Conservation (phyloP, 1,284 basidiomycete genomes). For the Sutorius eximius region DNA sequence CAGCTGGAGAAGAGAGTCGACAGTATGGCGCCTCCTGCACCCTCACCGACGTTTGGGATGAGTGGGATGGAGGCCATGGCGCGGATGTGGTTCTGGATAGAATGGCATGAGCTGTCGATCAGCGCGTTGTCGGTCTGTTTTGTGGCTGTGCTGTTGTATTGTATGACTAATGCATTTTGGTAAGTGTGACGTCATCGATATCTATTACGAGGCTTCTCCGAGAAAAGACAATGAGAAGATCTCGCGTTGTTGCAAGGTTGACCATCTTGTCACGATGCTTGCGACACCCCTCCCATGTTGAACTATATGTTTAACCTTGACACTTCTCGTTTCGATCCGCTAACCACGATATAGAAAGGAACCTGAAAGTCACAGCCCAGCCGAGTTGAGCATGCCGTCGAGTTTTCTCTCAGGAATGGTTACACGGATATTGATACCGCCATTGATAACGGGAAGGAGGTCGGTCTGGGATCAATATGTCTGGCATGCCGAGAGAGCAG, state of each 20-base stretch:
- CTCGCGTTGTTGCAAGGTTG: no score
- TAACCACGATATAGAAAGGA: slow-evolving; percentile 28
- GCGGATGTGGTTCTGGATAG: slow-evolving; percentile 48
- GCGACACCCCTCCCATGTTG: slow-evolving; percentile 45
- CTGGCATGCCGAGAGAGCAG: slow-evolving; percentile 51
- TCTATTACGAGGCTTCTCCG: background rate
- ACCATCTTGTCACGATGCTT: slow-evolving; percentile 28
- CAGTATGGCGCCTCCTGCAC: background rate
- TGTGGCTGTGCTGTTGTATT: slow-evolving; percentile 2
- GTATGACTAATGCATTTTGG: background rate
- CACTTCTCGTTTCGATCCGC: background rate
- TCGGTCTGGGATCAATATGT: slow-evolving; percentile 78
- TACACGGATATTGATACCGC: slow-evolving; percentile 70
- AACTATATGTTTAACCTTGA: slow-evolving; percentile 49
- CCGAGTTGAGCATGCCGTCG: slow-evolving; percentile 65
- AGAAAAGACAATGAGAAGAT: no score
- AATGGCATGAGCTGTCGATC: slow-evolving; percentile 6
- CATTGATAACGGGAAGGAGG: slow-evolving; percentile 53
- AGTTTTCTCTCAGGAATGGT: slow-evolving; percentile 67
- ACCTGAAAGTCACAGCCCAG: slow-evolving; percentile 77
- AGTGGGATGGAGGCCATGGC: slow-evolving; percentile 39
- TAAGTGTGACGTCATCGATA: slow-evolving; percentile 1
- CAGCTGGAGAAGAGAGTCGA: slow-evolving; percentile 1
- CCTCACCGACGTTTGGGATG: slow-evolving; percentile 34
- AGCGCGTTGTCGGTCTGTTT: slow-evolving; percentile 1